phyloP scores from a whole-genome alignment of 257 asterid genomes.

The Leonotis leonurus region DNA sequence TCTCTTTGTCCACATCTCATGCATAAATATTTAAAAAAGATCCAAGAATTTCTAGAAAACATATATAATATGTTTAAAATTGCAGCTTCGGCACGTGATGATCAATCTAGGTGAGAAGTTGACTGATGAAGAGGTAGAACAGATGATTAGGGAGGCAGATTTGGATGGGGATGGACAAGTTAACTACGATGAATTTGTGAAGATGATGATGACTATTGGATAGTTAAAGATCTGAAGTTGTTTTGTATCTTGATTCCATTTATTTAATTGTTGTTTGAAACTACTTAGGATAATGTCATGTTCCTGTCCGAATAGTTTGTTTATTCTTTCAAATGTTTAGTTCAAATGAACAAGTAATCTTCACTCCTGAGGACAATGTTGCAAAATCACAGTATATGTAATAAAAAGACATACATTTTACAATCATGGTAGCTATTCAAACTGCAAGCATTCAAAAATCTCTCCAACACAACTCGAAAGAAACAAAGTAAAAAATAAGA shows the following conservation, averaged over 20 bases:
- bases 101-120: conserved; percentile 43
- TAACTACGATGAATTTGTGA: conserved; percentile 43
- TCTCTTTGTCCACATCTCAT: no score
- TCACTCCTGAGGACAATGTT: no score
- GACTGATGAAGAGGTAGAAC: conserved; percentile 45
- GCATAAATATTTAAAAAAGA: neutral
- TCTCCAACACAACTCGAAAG: conserved; percentile 11
- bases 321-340: no score
- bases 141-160: conserved; percentile 56
- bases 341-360: no score
- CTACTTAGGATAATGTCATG: no score
- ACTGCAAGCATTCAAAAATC: conserved; percentile 12
- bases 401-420: neutral
- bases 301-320: no score
- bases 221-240: neutral
- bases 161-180: conserved; percentile 58
- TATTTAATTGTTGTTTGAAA: conserved; percentile 16
- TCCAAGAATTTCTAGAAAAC: neutral
- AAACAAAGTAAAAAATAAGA: neutral
- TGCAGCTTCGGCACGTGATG: conserved; percentile 55
- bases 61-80: neutral
- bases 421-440: conserved; percentile 4
- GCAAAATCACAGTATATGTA: neutral
- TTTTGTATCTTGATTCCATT: neutral
- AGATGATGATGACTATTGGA: conserved; percentile 45